Evolutionary conservation across 1,284 basidiomycete genomes (phyloP).

Genomic region (Trichosporon sp.): DNA sequence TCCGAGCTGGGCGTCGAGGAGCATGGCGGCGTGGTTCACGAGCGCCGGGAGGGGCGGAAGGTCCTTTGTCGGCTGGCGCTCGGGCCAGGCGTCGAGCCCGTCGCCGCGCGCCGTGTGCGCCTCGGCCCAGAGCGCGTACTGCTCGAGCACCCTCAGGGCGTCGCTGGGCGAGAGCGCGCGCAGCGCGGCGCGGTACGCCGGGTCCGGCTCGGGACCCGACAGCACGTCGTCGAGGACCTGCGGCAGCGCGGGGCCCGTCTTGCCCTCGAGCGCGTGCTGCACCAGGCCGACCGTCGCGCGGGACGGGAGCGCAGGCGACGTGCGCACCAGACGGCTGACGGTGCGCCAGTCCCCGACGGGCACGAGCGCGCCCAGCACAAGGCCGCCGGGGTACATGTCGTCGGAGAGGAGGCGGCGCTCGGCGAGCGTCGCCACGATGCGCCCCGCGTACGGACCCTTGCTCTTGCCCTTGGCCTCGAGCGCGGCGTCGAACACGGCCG

Average conservation of each 20-base stretch:
- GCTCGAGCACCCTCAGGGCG: constrained; percentile 31
- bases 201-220: constrained; percentile 33
- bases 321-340: constrained; percentile 14
- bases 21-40: constrained; percentile 35
- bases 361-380: constrained; percentile 36
- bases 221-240: constrained; percentile 29
- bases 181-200: constrained; percentile 41
- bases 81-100: constrained; percentile 34
- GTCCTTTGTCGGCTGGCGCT: constrained; percentile 5
- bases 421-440: constrained; percentile 31
- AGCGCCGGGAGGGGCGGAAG: constrained; percentile 17
- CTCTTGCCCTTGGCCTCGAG: constrained; percentile 13
- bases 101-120: constrained; percentile 26
- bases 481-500: constrained; percentile 26
- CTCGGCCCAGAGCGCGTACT: constrained; percentile 36
- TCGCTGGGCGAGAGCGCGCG: constrained; percentile 32
- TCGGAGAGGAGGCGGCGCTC: constrained; percentile 32
- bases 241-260: constrained; percentile 18
- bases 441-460: constrained; percentile 31
- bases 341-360: constrained; percentile 34
- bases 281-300: constrained; percentile 32
- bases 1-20: constrained; percentile 49
- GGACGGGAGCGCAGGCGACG: constrained; percentile 33
- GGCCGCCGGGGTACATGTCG: constrained; percentile 35
- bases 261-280: constrained; percentile 18